phyloP scores from a whole-genome alignment of 148 eudicot genomes.

The Rhododendron ferrugineum region DNA sequence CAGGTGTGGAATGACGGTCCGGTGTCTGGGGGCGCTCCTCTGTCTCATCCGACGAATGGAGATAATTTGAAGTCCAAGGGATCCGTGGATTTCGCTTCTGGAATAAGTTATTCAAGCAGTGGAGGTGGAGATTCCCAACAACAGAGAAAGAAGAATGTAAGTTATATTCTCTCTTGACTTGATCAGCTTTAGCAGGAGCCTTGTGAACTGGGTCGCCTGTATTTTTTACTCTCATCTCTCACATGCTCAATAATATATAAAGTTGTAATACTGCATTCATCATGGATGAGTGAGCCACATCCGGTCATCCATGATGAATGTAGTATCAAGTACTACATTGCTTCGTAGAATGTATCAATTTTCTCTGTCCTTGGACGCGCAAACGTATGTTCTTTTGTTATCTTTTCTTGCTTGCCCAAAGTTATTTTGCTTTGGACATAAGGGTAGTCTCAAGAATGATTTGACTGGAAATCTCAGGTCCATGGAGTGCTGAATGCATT shows the following conservation, averaged over 20 bases:
- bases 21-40: conserved; percentile 23
- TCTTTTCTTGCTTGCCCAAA: too few species aligned
- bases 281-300: too few species aligned
- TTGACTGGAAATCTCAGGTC: conserved; percentile 15
- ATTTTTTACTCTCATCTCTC: too few species aligned
- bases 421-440: too few species aligned
- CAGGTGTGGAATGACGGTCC: conserved; percentile 84
- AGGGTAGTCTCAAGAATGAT: background rate
- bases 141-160: background rate
- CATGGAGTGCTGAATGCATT: conserved; percentile 46
- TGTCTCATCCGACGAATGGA: conserved; percentile 12
- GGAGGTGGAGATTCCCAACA: background rate
- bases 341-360: too few species aligned
- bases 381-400: too few species aligned
- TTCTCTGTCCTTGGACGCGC: too few species aligned
- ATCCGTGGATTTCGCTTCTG: conserved; percentile 43
- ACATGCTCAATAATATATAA: too few species aligned
- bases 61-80: conserved; percentile 33
- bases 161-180: background rate
- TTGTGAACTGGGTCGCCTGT: too few species aligned
- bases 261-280: too few species aligned
- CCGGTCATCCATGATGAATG: too few species aligned
- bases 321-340: too few species aligned
- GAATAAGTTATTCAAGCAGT: conserved; percentile 19
- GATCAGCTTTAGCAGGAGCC: background rate